Evolutionary conservation across 495 filamentous ascomycete species (phyloP).

Genomic region (Ramalina intermedia): DNA sequence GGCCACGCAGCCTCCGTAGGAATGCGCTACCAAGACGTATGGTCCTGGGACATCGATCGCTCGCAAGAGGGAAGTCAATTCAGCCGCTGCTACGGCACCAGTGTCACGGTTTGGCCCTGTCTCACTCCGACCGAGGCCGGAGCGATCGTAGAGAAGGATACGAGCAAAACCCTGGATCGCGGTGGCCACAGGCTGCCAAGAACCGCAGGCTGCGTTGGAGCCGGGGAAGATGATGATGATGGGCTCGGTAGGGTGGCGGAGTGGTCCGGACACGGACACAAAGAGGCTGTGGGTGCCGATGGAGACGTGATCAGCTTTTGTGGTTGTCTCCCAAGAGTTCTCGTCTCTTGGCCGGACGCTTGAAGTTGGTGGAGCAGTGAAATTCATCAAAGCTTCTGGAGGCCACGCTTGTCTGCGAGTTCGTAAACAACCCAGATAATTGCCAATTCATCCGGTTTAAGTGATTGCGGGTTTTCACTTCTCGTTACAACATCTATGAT

Average conservation of each 20-base stretch:
- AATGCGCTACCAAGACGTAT: slow-evolving; percentile 34
- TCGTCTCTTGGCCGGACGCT: too few species aligned
- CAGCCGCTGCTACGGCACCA: slow-evolving; percentile 18
- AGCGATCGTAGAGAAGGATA: slow-evolving; percentile 30
- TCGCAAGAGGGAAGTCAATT: slow-evolving; percentile 22
- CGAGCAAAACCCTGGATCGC: slow-evolving; percentile 18
- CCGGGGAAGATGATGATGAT: slow-evolving; percentile 32
- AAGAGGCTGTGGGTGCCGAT: slow-evolving; percentile 27
- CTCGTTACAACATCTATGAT: too few species aligned
- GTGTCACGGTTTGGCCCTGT: slow-evolving; percentile 8
- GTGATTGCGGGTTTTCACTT: too few species aligned
- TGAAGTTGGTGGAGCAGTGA: too few species aligned
- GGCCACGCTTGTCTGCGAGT: too few species aligned
- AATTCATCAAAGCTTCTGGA: too few species aligned
- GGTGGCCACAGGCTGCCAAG: slow-evolving; percentile 26
- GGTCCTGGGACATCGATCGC: slow-evolving; percentile 16
- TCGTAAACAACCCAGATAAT: too few species aligned
- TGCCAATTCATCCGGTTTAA: too few species aligned
- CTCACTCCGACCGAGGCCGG: slow-evolving; percentile 26
- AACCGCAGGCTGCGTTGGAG: slow-evolving; percentile 28
- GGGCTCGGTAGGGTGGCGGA: slow-evolving; percentile 16
- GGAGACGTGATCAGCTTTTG: slow-evolving; percentile 7
- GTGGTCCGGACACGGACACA: slow-evolving; percentile 16
- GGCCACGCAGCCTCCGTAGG: slow-evolving; percentile 37
- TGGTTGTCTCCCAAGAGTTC: too few species aligned